Evolutionary conservation across 2,329 filamentous ascomycete genomes (phyloP).

Genomic region (Dichotomopilus funicola): DNA sequence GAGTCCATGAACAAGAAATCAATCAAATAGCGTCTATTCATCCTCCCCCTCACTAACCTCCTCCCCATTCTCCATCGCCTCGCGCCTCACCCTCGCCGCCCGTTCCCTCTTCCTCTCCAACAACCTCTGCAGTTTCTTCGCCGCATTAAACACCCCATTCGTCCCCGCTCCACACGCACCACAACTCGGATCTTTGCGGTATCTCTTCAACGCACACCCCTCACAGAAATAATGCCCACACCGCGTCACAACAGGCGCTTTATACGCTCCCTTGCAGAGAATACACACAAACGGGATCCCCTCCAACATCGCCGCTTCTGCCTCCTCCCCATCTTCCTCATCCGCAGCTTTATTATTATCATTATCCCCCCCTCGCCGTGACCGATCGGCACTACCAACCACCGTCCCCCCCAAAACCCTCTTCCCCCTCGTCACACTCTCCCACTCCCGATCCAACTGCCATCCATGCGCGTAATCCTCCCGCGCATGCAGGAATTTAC

Average conservation of each 20-base stretch:
- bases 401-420: constrained; percentile 55
- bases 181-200: constrained; percentile 80
- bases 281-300: constrained; percentile 87
- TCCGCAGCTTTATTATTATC: constrained; percentile 32
- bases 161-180: constrained; percentile 81
- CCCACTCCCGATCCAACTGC: constrained; percentile 94
- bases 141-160: constrained; percentile 81
- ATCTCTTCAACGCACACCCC: constrained; percentile 76
- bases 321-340: constrained; percentile 58
- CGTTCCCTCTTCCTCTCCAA: constrained; percentile 65
- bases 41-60: constrained; percentile 41
- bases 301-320: constrained; percentile 58
- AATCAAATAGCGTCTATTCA: constrained; percentile 2
- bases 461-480: constrained; percentile 86
- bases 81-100: constrained; percentile 50
- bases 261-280: constrained; percentile 75
- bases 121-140: constrained; percentile 74
- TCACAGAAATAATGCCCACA: constrained; percentile 98
- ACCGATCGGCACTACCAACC: constrained; percentile 52
- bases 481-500: constrained; percentile 72
- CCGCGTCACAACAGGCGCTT: constrained; percentile 74
- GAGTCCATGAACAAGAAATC: background rate
- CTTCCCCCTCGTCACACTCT: constrained; percentile 68
- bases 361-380: constrained; percentile 18
- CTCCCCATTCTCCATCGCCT: constrained; percentile 45